Evolutionary conservation across 75 land plant genomes (phyloP).

Genomic region (Larix kaempferi): DNA sequence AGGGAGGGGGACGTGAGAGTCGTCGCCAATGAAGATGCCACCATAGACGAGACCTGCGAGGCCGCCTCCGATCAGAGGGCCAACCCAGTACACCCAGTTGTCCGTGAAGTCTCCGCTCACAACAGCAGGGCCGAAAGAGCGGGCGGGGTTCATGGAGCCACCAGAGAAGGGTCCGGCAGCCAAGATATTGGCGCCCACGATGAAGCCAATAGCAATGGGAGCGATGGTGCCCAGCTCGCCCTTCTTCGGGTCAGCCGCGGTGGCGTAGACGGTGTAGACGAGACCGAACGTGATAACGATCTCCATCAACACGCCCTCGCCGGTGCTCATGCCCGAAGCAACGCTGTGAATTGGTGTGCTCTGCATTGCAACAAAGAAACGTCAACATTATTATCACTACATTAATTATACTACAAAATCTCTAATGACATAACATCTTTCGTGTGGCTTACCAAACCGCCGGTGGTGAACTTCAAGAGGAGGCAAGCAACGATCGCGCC

Average conservation of each 20-base stretch:
- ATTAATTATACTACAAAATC: no score
- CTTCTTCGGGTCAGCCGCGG: constrained; percentile 38
- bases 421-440: no score
- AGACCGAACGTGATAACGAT: constrained; percentile 42
- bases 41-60: constrained; percentile 49
- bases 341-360: constrained; percentile 10
- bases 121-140: constrained; percentile 43
- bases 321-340: constrained; percentile 17
- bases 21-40: not conserved
- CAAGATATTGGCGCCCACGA: constrained; percentile 41
- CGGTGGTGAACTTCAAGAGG: constrained; percentile 49
- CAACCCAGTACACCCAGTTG: constrained; percentile 67
- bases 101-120: constrained; percentile 29
- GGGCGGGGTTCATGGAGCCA: constrained; percentile 52
- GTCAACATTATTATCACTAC: no score
- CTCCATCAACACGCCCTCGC: constrained; percentile 26
- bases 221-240: constrained; percentile 39
- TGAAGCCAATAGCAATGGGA: constrained; percentile 39
- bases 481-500: constrained; percentile 55
- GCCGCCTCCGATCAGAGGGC: constrained; percentile 50
- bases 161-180: constrained; percentile 41
- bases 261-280: constrained; percentile 45
- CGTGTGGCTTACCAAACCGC: constrained; percentile 18
- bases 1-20: not conserved
- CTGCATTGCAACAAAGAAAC: not conserved